A percentile compares a stretch with the other conserved stretches of the same genome.
Conservation (phyloP, 768 basidiomycete species). For the Candolleomyces aberdarensis region DNA sequence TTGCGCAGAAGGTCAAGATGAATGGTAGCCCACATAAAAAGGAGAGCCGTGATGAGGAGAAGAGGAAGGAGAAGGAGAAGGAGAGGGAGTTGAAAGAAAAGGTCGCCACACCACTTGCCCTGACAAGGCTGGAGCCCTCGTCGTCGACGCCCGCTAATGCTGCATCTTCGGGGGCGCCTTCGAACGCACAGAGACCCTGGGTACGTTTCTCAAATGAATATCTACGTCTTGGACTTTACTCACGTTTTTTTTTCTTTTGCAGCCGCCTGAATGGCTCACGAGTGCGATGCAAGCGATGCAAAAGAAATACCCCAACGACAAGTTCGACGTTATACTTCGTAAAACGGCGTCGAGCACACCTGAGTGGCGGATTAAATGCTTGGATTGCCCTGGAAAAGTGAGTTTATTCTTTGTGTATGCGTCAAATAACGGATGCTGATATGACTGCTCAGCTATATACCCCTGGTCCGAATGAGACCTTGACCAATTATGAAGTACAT, state of each 20-base stretch:
- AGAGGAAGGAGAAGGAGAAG: slow-evolving; percentile 7
- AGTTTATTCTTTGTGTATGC: slow-evolving; percentile 13
- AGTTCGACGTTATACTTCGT: slow-evolving; percentile 72
- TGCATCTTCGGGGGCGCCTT: slow-evolving; percentile 1
- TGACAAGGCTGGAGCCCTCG: not conserved
- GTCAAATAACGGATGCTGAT: slow-evolving; percentile 7
- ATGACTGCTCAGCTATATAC: slow-evolving; percentile 67
- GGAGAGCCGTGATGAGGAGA: slow-evolving; percentile 10
- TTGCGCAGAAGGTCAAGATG: slow-evolving; percentile 62
- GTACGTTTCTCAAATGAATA: slow-evolving; percentile 9
- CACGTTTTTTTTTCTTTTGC: not conserved
- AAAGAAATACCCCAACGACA: slow-evolving; percentile 74
- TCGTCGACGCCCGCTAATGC: slow-evolving; percentile 13
- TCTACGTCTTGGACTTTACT: not conserved
- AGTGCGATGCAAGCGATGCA: slow-evolving; percentile 66
- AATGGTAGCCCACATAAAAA: slow-evolving; percentile 40
- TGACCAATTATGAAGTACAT: slow-evolving; percentile 92
- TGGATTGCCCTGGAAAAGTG: slow-evolving; percentile 93
- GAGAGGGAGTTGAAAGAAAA: slow-evolving; percentile 9
- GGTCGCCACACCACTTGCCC: slow-evolving; percentile 7
- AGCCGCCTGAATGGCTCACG: slow-evolving; percentile 73
- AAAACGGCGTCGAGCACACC: slow-evolving; percentile 53
- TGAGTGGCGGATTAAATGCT: slow-evolving; percentile 91
- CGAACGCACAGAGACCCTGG: slow-evolving; percentile 7
- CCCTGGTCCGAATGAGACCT: slow-evolving; percentile 82